Conservation (phyloP, 2,329 filamentous ascomycete genomes). For the Neofusicoccum parvum region DNA sequence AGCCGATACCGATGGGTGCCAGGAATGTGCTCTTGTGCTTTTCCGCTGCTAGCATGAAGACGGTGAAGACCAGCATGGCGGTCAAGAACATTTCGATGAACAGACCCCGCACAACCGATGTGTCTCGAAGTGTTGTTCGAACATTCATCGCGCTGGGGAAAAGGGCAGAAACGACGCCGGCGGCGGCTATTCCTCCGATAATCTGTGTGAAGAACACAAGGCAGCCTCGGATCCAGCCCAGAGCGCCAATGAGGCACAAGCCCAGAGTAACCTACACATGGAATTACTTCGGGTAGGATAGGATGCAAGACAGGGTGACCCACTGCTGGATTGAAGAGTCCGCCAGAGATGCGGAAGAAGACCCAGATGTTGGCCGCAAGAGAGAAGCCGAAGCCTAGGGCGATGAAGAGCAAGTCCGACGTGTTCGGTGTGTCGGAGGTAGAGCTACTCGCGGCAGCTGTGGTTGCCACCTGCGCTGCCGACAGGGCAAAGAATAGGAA, state of each 20-base stretch:
- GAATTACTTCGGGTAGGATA: conserved; percentile 17
- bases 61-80: conserved; percentile 41
- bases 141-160: conserved; percentile 34
- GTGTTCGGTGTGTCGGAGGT: conserved; percentile 27
- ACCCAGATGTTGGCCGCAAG: conserved; percentile 46
- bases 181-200: conserved; percentile 7
- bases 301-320: conserved; percentile 32
- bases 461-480: conserved; percentile 46
- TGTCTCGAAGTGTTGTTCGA: conserved; percentile 37
- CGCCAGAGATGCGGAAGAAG: conserved; percentile 43
- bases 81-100: conserved; percentile 46
- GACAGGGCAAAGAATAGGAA: conserved; percentile 46
- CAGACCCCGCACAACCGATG: conserved; percentile 36
- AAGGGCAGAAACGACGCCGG: conserved; percentile 35
- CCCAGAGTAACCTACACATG: conserved; percentile 37
- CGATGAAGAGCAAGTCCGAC: conserved; percentile 43
- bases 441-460: conserved; percentile 28
- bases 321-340: conserved; percentile 45
- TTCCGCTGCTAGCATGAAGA: conserved; percentile 34
- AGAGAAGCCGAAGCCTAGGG: conserved; percentile 40
- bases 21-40: conserved; percentile 35
- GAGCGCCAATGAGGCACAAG: conserved; percentile 37
- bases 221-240: conserved; percentile 30
- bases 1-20: conserved; percentile 28
- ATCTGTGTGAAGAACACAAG: conserved; percentile 41